These are phyloP conservation scores for Ceratocystis destructans DNA, from an alignment of 2,329 filamentous ascomycete species.

Conservation along the genomic window DNA sequence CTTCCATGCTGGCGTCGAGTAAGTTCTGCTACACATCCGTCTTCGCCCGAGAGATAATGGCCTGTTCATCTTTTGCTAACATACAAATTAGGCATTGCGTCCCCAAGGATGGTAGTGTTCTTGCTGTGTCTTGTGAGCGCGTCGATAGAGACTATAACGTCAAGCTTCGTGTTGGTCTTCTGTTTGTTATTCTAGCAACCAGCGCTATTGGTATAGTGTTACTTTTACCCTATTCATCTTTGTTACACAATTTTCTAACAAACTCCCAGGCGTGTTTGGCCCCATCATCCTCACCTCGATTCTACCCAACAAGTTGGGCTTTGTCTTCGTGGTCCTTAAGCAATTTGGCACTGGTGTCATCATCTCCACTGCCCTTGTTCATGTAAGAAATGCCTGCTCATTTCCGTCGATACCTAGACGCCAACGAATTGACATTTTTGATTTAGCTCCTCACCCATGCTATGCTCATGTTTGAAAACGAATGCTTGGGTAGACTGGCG, in stretches of 20 bases:
- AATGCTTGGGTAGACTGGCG: conserved; percentile 49
- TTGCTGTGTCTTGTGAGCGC: conserved; percentile 33
- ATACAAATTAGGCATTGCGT: conserved; percentile 40
- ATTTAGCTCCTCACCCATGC: conserved; percentile 59
- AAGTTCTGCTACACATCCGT: conserved; percentile 25
- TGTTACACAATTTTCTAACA: neutral
- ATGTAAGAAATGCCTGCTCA: conserved; percentile 32
- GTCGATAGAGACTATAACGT: conserved; percentile 48
- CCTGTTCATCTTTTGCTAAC: conserved; percentile 10
- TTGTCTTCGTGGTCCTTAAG: conserved; percentile 50
- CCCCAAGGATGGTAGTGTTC: conserved; percentile 26
- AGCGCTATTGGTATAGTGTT: conserved; percentile 43
- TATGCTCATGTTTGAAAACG: conserved; percentile 55
- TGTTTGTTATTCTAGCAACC: conserved; percentile 58
- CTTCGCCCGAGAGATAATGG: too few species aligned
- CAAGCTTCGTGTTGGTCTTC: conserved; percentile 51
- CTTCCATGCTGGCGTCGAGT: conserved; percentile 65
- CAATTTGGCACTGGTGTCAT: conserved; percentile 64
- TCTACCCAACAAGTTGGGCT: conserved; percentile 35
- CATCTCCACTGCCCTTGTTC: conserved; percentile 56
- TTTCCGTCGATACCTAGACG: neutral
- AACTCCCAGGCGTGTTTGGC: conserved; percentile 41
- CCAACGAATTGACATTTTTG: conserved; percentile 7
- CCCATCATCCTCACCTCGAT: conserved; percentile 51
- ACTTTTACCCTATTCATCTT: neutral